Conservation (phyloP, 2,329 filamentous ascomycete species). For the Ceratocystis ficicola region DNA sequence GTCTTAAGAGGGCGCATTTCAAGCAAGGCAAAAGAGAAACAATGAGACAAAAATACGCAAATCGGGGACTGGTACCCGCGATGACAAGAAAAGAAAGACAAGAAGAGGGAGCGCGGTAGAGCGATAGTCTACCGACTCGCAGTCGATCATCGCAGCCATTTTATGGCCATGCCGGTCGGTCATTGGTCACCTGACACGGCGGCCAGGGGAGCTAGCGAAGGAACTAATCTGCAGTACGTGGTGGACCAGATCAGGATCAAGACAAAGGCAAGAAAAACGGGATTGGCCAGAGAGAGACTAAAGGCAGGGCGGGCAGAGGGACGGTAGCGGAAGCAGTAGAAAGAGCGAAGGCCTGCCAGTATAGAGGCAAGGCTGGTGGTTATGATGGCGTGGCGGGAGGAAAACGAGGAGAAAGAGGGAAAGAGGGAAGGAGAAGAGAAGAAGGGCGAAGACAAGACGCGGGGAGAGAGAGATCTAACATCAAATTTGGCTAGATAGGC, state of each 20-base stretch:
- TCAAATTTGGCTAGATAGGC: conserved; percentile 45
- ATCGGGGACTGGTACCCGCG: background rate
- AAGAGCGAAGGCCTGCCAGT: background rate
- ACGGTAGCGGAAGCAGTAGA: conserved; percentile 23
- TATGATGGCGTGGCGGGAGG: background rate
- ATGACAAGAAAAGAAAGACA: background rate
- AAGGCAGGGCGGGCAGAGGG: background rate
- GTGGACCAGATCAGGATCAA: conserved; percentile 20
- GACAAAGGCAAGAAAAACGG: conserved; percentile 12
- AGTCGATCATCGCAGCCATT: no score
- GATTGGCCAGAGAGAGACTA: background rate
- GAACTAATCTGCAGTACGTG: conserved; percentile 16
- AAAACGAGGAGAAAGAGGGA: background rate
- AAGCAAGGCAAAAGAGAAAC: background rate
- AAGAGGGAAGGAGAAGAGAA: background rate
- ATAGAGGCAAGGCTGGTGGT: background rate
- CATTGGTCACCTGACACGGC: background rate
- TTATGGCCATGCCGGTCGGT: background rate
- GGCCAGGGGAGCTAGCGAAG: background rate
- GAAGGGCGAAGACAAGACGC: background rate
- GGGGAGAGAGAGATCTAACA: conserved; percentile 23
- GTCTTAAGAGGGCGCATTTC: background rate
- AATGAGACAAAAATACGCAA: background rate
- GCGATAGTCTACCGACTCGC: no score
- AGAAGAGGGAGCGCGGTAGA: background rate